Percentiles rank a stretch among this genome's conserved stretches.
These are phyloP conservation scores for Taphrina communis DNA, from an alignment of 1,139 yeast species.

Conservation along the genomic window DNA sequence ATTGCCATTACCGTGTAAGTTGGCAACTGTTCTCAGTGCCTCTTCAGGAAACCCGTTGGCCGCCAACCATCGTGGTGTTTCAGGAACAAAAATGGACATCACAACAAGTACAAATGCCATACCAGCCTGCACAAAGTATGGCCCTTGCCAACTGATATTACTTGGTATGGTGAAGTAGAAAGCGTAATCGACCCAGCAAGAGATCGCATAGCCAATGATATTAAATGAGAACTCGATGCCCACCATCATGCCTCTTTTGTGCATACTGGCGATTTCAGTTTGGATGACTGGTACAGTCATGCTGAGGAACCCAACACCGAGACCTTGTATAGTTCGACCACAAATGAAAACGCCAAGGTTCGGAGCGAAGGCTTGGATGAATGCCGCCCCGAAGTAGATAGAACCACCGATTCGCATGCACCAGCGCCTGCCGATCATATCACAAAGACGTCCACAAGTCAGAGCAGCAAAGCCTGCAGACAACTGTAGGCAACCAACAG, in stretches of 20 bases:
- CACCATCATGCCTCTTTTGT: conserved; percentile 15
- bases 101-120: conserved; percentile 5
- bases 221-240: conserved; percentile 12
- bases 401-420: conserved; percentile 9
- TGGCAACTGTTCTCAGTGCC: conserved; percentile 1
- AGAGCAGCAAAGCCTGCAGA: conserved; percentile 14
- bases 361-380: conserved; percentile 13
- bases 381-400: conserved; percentile 5
- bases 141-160: conserved; percentile 16
- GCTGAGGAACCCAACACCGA: conserved; percentile 11
- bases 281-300: conserved; percentile 16
- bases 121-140: conserved; percentile 12
- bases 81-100: neutral
- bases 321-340: conserved; percentile 6
- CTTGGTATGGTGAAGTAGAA: conserved; percentile 1
- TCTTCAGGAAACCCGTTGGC: conserved; percentile 11
- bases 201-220: conserved; percentile 11
- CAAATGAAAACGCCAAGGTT: conserved; percentile 10
- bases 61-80: conserved; percentile 9
- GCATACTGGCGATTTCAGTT: conserved; percentile 14
- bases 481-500: conserved; percentile 15
- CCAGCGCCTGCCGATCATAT: conserved; percentile 13
- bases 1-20: conserved; percentile 4
- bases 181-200: conserved; percentile 14
- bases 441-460: conserved; percentile 12